Conservation (phyloP, 75 land plant genomes). For the Selaginella moellendorffii region DNA sequence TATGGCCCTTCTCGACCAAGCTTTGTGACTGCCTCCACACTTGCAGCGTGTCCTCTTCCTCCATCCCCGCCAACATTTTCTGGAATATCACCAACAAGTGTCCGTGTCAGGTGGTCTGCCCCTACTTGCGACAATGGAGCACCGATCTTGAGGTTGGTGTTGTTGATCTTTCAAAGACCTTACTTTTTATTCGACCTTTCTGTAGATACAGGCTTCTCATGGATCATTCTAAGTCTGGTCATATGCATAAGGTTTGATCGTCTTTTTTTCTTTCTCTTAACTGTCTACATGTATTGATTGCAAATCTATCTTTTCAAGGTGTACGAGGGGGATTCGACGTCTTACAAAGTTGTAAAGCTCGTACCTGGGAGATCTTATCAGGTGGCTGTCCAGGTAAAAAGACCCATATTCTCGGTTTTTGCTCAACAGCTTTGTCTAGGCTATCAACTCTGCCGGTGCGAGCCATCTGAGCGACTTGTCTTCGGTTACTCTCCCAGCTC, state of each 20-base stretch:
- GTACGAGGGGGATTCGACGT: conserved; percentile 9
- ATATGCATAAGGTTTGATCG: conserved; percentile 12
- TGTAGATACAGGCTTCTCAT: conserved; percentile 15
- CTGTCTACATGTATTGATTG: no score
- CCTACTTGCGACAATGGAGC: conserved; percentile 15
- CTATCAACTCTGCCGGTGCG: conserved; percentile 12
- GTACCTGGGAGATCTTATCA: conserved; percentile 9
- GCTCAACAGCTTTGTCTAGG: no score
- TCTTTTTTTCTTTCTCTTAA: no score
- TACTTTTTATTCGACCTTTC: no score
- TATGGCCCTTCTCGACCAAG: conserved; percentile 15
- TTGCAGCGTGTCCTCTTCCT: conserved; percentile 9
- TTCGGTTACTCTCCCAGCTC: conserved; percentile 1
- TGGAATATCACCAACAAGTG: conserved; percentile 7
- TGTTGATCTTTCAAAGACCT: no score
- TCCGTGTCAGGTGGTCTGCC: conserved; percentile 11
- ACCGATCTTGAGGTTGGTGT: conserved; percentile 14
- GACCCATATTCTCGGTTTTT: no score
- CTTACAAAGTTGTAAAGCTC: conserved; percentile 12
- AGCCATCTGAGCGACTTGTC: conserved; percentile 10
- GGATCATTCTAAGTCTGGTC: conserved; percentile 13
- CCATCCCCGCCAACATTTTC: conserved; percentile 10
- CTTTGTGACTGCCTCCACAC: not conserved
- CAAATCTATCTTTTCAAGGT: not conserved
- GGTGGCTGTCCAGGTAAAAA: conserved; percentile 12